Percentiles rank a stretch among this genome's conserved stretches.
phyloP scores from a whole-genome alignment of 2,329 filamentous ascomycete species.

The Diaporthe ilicicola region DNA sequence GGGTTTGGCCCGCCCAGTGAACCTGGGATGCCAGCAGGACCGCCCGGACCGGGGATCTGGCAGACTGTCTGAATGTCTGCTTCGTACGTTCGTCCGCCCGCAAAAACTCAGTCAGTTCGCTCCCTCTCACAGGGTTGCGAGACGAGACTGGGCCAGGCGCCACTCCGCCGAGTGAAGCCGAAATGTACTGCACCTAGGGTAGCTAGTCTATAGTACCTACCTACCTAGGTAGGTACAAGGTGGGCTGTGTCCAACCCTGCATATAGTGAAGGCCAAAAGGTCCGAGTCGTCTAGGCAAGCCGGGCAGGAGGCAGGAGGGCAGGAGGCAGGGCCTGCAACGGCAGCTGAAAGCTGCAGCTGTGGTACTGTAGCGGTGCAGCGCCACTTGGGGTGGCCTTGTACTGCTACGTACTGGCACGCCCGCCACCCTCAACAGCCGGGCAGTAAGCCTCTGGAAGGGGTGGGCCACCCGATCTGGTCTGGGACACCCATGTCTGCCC shows the following conservation, averaged over 20 bases:
- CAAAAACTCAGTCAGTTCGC: constrained; percentile 17
- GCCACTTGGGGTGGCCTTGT: constrained; percentile 36
- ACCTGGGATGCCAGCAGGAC: constrained; percentile 9
- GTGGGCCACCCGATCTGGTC: constrained; percentile 29
- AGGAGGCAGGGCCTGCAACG: constrained; percentile 38
- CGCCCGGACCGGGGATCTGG: not conserved
- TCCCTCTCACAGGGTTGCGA: not conserved
- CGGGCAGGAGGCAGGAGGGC: constrained; percentile 40
- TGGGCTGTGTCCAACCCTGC: constrained; percentile 47
- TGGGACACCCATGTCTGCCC: constrained; percentile 29
- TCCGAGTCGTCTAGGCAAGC: constrained; percentile 40
- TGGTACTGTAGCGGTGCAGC: constrained; percentile 39
- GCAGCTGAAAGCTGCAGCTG: constrained; percentile 46
- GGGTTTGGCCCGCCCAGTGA: constrained; percentile 2
- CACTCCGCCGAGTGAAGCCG: constrained; percentile 30
- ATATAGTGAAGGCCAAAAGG: constrained; percentile 45
- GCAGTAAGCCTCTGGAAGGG: constrained; percentile 5
- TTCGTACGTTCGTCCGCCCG: constrained; percentile 10
- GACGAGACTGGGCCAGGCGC: constrained; percentile 24
- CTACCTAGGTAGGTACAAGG: constrained; percentile 29
- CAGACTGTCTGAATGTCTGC: constrained; percentile 11
- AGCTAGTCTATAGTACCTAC: too few species aligned
- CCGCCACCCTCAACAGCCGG: constrained; percentile 12
- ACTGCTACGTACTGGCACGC: constrained; percentile 27
- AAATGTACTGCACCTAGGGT: constrained; percentile 37